A percentile compares a stretch with the other conserved stretches of the same genome.
Conservation (phyloP, 495 filamentous ascomycete species). For the Ascobolus immersus region DNA sequence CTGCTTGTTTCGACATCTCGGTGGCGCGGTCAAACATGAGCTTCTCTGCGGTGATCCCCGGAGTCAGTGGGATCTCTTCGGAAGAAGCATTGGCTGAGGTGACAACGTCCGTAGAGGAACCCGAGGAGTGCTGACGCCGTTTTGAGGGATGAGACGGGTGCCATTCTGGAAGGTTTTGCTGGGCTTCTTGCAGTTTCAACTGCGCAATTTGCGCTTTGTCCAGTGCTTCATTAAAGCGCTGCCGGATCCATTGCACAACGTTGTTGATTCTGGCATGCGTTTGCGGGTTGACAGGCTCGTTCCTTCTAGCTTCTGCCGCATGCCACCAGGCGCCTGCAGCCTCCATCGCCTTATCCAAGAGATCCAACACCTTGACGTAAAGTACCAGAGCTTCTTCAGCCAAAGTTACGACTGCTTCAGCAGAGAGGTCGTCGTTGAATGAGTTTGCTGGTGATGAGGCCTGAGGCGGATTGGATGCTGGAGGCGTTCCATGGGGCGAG, state of each 20-base stretch:
- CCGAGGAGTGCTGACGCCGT: slow-evolving; percentile 6
- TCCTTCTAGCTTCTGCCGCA: slow-evolving; percentile 21
- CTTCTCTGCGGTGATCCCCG: slow-evolving; percentile 77
- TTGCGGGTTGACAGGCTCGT: slow-evolving; percentile 27
- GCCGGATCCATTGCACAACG: slow-evolving; percentile 81
- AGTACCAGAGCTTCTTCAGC: slow-evolving; percentile 89
- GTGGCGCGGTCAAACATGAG: slow-evolving; percentile 94
- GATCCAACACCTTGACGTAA: slow-evolving; percentile 74
- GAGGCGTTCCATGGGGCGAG: slow-evolving; percentile 9
- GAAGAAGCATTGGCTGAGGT: slow-evolving; percentile 23
- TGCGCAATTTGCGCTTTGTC: slow-evolving; percentile 86
- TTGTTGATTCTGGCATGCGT: slow-evolving; percentile 50
- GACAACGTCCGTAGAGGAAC: slow-evolving; percentile 36
- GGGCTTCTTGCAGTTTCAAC: slow-evolving; percentile 62
- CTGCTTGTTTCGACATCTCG: slow-evolving; percentile 84
- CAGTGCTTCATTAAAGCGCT: slow-evolving; percentile 81
- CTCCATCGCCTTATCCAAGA: slow-evolving; percentile 89
- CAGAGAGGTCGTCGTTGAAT: slow-evolving; percentile 45
- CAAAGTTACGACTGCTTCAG: slow-evolving; percentile 60
- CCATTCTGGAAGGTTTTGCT: slow-evolving; percentile 55
- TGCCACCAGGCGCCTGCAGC: slow-evolving; percentile 81
- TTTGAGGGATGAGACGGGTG: slow-evolving; percentile 73
- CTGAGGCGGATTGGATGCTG: not conserved
- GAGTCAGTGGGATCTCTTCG: slow-evolving; percentile 27
- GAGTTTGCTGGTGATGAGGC: not conserved